phyloP scores from a whole-genome alignment of 257 asterid species.

The Linderniella brevidens region DNA sequence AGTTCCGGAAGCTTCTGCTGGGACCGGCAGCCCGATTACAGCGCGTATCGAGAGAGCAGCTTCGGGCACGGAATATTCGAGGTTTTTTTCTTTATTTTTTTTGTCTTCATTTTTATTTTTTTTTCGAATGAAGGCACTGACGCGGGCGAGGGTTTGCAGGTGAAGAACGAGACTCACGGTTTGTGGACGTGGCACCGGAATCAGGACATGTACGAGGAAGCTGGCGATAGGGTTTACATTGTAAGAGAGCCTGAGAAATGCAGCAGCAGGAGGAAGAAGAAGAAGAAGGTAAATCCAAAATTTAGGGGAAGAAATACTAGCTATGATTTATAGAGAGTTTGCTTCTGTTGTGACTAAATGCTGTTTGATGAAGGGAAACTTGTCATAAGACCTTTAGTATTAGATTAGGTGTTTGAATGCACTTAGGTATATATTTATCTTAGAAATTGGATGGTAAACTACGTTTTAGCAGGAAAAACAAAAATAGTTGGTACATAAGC shows the following conservation, averaged over 20 bases:
- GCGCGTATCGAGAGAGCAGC: conserved; percentile 82
- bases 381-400: no score
- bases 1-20: conserved; percentile 83
- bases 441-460: no score
- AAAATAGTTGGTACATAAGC: no score
- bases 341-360: no score
- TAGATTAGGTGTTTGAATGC: no score
- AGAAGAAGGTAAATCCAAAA: conserved; percentile 28
- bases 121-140: no score
- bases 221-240: conserved; percentile 68
- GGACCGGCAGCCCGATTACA: conserved; percentile 83
- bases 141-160: conserved; percentile 19
- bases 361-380: no score
- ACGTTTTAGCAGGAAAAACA: no score
- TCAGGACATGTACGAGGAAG: conserved; percentile 59
- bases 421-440: no score
- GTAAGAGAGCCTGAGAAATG: conserved; percentile 75
- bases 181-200: conserved; percentile 96
- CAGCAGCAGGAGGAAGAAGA: conserved; percentile 21
- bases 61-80: conserved; percentile 90
- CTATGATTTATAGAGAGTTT: no score
- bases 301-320: no score
- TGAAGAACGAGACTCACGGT: conserved; percentile 76
- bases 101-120: no score
- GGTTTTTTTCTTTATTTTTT: conserved; percentile 21